A percentile compares a stretch with the other conserved stretches of the same genome.
Evolutionary conservation across 1,284 basidiomycete genomes (phyloP).

Genomic region (Salmacisia buchloeana): DNA sequence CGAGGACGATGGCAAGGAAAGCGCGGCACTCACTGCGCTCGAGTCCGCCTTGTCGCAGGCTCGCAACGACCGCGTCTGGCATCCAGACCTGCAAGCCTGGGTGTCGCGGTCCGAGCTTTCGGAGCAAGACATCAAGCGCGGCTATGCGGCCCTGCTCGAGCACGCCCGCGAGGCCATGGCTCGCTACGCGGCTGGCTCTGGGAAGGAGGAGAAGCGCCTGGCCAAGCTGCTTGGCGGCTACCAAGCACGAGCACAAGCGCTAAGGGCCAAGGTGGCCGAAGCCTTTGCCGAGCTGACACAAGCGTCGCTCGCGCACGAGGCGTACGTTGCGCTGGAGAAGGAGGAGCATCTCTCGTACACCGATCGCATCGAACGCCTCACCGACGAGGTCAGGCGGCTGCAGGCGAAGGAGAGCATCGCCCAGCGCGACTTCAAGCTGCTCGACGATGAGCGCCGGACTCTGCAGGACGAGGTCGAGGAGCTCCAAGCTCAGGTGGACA

Average conservation of each 20-base stretch:
- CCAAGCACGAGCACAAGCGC: constrained; percentile 67
- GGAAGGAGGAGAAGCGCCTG: constrained; percentile 88
- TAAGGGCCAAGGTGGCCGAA: constrained; percentile 55
- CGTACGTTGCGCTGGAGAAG: constrained; percentile 32
- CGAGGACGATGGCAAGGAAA: constrained; percentile 51
- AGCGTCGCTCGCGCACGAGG: constrained; percentile 22
- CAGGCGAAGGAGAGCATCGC: constrained; percentile 30
- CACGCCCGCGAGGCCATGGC: constrained; percentile 69
- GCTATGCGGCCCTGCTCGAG: constrained; percentile 63
- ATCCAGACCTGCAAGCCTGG: constrained; percentile 62
- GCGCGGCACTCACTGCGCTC: constrained; percentile 63
- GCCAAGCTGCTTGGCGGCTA: constrained; percentile 84
- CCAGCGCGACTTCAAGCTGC: constrained; percentile 28
- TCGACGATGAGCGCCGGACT: constrained; percentile 22
- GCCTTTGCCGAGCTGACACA: constrained; percentile 25
- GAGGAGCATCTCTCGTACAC: constrained; percentile 32
- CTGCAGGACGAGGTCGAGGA: constrained; percentile 34
- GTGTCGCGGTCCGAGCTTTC: constrained; percentile 63
- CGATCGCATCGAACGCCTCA: constrained; percentile 36
- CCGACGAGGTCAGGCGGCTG: constrained; percentile 32
- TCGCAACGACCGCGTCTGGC: constrained; percentile 60
- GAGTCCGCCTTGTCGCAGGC: constrained; percentile 52
- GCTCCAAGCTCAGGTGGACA: constrained; percentile 41
- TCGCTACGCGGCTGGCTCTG: constrained; percentile 71
- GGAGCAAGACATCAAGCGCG: constrained; percentile 61